These are phyloP conservation scores for Phaffia tasmanica DNA, from an alignment of 768 basidiomycete species.

Conservation along the genomic window DNA sequence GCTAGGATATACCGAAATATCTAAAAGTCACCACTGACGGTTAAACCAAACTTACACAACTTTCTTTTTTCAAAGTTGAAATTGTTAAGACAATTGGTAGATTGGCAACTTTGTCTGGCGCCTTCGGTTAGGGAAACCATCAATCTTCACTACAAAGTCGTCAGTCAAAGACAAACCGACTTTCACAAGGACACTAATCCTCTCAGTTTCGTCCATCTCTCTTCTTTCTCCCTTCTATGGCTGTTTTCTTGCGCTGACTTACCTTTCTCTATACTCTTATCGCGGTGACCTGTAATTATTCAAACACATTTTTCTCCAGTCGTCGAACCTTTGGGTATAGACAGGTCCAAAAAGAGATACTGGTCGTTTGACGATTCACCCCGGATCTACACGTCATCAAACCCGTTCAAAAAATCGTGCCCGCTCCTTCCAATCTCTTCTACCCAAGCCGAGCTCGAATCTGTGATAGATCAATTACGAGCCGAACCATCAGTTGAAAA, in stretches of 20 bases:
- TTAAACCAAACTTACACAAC: neutral
- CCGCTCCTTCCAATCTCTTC: conserved; percentile 62
- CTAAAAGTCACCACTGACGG: neutral
- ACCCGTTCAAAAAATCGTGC: conserved; percentile 79
- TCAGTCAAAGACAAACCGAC: conserved; percentile 51
- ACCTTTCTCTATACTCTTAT: too few species aligned
- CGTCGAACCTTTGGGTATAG: conserved; percentile 64
- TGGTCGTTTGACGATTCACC: conserved; percentile 84
- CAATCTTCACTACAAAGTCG: conserved; percentile 76
- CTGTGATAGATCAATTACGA: conserved; percentile 54
- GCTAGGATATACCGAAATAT: neutral
- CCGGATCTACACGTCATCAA: conserved; percentile 68
- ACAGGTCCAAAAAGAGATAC: conserved; percentile 61
- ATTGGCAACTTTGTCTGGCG: conserved; percentile 64
- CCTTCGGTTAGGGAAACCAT: conserved; percentile 57
- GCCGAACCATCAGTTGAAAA: conserved; percentile 40
- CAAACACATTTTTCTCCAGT: conserved; percentile 26
- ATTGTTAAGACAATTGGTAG: conserved; percentile 71
- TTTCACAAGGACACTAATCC: conserved; percentile 43
- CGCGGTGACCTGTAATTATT: too few species aligned
- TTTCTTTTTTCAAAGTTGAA: conserved; percentile 48
- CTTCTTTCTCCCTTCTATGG: conserved; percentile 50
- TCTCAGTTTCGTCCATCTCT: conserved; percentile 34
- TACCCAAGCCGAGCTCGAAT: conserved; percentile 62
- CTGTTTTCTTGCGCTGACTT: conserved; percentile 28